These are phyloP conservation scores for Gnomoniopsis sp. DNA, from an alignment of 2,329 filamentous ascomycete genomes.

Conservation along the genomic window DNA sequence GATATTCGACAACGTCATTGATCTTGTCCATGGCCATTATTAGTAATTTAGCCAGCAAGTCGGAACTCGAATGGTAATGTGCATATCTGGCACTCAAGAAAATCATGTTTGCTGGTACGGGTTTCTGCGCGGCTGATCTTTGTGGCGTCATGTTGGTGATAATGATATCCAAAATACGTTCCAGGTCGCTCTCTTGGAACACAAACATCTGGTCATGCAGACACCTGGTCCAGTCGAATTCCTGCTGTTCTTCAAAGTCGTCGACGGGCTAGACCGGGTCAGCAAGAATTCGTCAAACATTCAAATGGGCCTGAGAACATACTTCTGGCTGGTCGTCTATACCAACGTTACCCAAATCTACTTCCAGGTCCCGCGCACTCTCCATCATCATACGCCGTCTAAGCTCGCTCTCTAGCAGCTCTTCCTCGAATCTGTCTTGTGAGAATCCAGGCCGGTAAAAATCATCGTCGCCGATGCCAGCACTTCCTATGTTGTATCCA, in stretches of 20 bases:
- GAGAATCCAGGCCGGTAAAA: slow-evolving; percentile 92
- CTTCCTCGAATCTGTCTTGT: slow-evolving; percentile 92
- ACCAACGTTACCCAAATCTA: slow-evolving; percentile 91
- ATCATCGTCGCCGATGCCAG: slow-evolving; percentile 71
- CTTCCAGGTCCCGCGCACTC: slow-evolving; percentile 92
- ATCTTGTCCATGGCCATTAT: slow-evolving; percentile 91
- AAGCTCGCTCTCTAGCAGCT: slow-evolving; percentile 95
- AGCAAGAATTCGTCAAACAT: slow-evolving; percentile 12
- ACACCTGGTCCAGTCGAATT: slow-evolving; percentile 94
- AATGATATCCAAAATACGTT: slow-evolving; percentile 88
- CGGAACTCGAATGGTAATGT: slow-evolving; percentile 88
- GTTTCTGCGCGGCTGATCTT: slow-evolving; percentile 93
- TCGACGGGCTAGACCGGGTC: slow-evolving; percentile 54
- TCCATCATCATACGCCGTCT: slow-evolving; percentile 99
- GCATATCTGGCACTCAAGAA: slow-evolving; percentile 95
- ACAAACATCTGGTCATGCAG: slow-evolving; percentile 99
- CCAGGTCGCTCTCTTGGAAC: slow-evolving; percentile 91
- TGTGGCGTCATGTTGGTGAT: slow-evolving; percentile 98
- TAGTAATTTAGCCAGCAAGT: slow-evolving; percentile 77
- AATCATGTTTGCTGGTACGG: slow-evolving; percentile 93
- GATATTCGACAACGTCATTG: slow-evolving; percentile 89
- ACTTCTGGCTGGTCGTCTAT: slow-evolving; percentile 95
- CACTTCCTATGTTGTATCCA: slow-evolving; percentile 83
- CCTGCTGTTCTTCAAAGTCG: slow-evolving; percentile 82
- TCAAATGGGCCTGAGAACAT: slow-evolving; percentile 2